These are phyloP conservation scores for Fallopia convolvulus DNA, from an alignment of 148 eudicot genomes.

Conservation along the genomic window DNA sequence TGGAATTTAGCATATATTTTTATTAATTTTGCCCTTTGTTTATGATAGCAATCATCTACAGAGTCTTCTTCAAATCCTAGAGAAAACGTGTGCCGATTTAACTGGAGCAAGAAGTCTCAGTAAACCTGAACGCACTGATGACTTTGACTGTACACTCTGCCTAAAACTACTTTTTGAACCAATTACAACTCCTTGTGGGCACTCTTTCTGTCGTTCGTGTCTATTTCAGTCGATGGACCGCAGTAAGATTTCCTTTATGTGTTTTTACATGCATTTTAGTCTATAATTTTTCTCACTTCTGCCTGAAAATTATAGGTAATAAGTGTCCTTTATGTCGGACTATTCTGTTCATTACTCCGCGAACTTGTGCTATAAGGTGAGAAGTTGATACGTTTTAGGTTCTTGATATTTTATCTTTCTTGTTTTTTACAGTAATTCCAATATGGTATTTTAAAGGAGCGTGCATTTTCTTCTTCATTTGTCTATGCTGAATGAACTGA, in stretches of 20 bases:
- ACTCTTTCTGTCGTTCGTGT: slow-evolving; percentile 93
- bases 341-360: slow-evolving; percentile 70
- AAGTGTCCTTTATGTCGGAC: slow-evolving; percentile 91
- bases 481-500: no score
- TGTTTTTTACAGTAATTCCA: not conserved
- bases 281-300: slow-evolving; percentile 11
- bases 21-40: slow-evolving; percentile 7
- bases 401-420: not conserved
- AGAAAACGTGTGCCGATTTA: slow-evolving; percentile 30
- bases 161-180: slow-evolving; percentile 90
- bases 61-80: slow-evolving; percentile 47
- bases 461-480: no score
- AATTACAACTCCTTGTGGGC: slow-evolving; percentile 96
- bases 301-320: slow-evolving; percentile 47
- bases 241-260: slow-evolving; percentile 37
- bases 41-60: slow-evolving; percentile 42
- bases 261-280: not conserved
- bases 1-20: not conserved
- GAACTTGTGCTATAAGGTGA: slow-evolving; percentile 77
- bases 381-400: slow-evolving; percentile 13
- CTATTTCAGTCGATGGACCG: slow-evolving; percentile 95
- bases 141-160: slow-evolving; percentile 95
- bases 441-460: not conserved
- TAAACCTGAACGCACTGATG: slow-evolving; percentile 70
- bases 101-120: slow-evolving; percentile 34